A percentile compares a stretch with the other conserved stretches of the same genome.
phyloP scores from a whole-genome alignment of 331 rosid species.

The Acacia pycnantha region DNA sequence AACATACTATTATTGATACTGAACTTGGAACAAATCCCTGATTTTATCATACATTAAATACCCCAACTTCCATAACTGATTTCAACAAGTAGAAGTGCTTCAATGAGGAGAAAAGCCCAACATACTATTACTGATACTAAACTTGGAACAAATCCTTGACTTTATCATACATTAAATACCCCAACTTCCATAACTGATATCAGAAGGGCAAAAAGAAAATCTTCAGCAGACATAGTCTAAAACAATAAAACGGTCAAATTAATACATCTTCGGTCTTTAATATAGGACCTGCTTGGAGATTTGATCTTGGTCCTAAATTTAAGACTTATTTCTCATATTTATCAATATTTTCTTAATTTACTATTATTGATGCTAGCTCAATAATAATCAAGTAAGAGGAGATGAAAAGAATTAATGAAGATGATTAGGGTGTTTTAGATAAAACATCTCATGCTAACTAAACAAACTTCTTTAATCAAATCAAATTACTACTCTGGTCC shows the following conservation, averaged over 20 bases:
- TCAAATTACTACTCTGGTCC: too few relatives aligned
- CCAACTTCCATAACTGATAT: neutral
- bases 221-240: neutral
- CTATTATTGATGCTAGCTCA: too few relatives aligned
- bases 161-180: slow-evolving; percentile 1
- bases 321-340: too few relatives aligned
- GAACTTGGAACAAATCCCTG: slow-evolving; percentile 83
- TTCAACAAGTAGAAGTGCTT: slow-evolving; percentile 66
- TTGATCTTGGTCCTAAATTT: too few relatives aligned
- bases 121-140: slow-evolving; percentile 56
- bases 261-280: neutral
- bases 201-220: neutral
- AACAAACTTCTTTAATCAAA: too few relatives aligned
- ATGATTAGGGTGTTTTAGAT: too few relatives aligned
- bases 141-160: slow-evolving; percentile 72
- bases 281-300: too few relatives aligned
- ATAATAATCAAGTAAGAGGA: too few relatives aligned
- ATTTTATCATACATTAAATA: slow-evolving; percentile 1
- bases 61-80: slow-evolving; percentile 36
- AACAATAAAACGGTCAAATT: neutral
- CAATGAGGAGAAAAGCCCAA: slow-evolving; percentile 68
- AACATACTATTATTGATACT: slow-evolving; percentile 53
- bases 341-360: too few relatives aligned
- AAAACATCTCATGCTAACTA: too few relatives aligned
- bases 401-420: accelerated